Conservation (phyloP, 2,329 filamentous ascomycete species). For the Tolypocladium inflatum region DNA sequence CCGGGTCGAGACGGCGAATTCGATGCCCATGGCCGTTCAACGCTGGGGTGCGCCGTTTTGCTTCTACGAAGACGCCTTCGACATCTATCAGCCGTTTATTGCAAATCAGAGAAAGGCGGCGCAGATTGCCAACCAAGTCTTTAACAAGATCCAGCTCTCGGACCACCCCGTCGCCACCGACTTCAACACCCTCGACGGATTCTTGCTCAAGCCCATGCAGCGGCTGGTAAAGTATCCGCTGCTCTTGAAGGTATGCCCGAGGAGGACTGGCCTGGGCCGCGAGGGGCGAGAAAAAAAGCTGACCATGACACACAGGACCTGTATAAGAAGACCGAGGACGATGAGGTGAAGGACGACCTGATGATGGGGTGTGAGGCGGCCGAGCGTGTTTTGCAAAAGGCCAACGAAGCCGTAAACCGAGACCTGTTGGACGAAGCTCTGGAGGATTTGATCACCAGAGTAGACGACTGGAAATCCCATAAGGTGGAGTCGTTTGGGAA, state of each 20-base stretch:
- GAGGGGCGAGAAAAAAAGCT: neutral
- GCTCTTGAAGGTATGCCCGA: slow-evolving; percentile 60
- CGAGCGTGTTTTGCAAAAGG: slow-evolving; percentile 70
- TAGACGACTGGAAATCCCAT: slow-evolving; percentile 97
- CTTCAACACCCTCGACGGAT: slow-evolving; percentile 80
- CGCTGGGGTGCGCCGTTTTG: slow-evolving; percentile 94
- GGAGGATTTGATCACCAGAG: slow-evolving; percentile 68
- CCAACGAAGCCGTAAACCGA: slow-evolving; percentile 84
- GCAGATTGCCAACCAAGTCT: slow-evolving; percentile 71
- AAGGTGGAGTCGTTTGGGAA: slow-evolving; percentile 86
- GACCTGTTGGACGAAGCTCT: slow-evolving; percentile 78
- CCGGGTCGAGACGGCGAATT: slow-evolving; percentile 90
- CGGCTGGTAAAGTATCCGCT: slow-evolving; percentile 90
- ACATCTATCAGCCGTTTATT: slow-evolving; percentile 94
- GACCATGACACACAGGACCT: slow-evolving; percentile 51
- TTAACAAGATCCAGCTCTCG: slow-evolving; percentile 73
- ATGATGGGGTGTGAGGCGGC: slow-evolving; percentile 70
- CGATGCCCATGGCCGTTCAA: slow-evolving; percentile 63
- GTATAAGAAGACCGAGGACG: slow-evolving; percentile 73
- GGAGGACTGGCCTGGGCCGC: slow-evolving; percentile 6
- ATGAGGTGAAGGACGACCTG: slow-evolving; percentile 62
- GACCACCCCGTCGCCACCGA: slow-evolving; percentile 75
- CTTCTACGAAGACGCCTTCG: slow-evolving; percentile 75
- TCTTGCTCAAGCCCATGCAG: slow-evolving; percentile 94
- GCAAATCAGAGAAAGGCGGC: slow-evolving; percentile 92